These are phyloP conservation scores for Torrubiella hemipterigena DNA, from an alignment of 2,329 filamentous ascomycete genomes.

Conservation along the genomic window DNA sequence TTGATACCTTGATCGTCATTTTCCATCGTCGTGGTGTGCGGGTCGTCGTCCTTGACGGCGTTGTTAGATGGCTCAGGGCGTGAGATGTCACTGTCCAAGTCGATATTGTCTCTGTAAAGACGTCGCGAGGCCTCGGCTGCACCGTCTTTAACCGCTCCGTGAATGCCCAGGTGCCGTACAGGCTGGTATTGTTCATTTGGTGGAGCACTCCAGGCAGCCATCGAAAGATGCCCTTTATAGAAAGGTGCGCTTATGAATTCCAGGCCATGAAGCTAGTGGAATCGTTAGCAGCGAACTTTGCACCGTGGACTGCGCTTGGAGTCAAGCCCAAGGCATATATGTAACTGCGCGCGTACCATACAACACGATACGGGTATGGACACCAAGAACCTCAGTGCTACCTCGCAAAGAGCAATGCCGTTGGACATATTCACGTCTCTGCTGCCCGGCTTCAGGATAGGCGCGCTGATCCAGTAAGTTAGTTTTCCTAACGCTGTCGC, in stretches of 20 bases:
- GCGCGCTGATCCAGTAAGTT: slow-evolving; percentile 3
- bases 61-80: background rate
- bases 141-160: background rate
- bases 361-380: background rate
- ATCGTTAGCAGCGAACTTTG: no score
- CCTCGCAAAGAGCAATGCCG: background rate
- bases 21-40: background rate
- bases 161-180: background rate
- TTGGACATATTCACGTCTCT: background rate
- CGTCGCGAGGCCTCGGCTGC: background rate
- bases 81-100: background rate
- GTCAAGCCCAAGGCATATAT: no score
- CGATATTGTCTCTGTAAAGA: background rate
- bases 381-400: background rate
- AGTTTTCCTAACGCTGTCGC: slow-evolving; percentile 1
- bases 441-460: background rate
- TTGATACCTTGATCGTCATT: background rate
- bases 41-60: no score
- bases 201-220: background rate
- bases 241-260: slow-evolving; percentile 1
- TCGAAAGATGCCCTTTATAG: background rate
- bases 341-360: background rate
- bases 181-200: background rate
- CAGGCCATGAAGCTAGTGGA: slow-evolving; percentile 2
- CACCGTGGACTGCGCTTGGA: no score